These are phyloP conservation scores for Cladophialophora psammophila DNA, from an alignment of 2,329 filamentous ascomycete genomes.

Conservation along the genomic window DNA sequence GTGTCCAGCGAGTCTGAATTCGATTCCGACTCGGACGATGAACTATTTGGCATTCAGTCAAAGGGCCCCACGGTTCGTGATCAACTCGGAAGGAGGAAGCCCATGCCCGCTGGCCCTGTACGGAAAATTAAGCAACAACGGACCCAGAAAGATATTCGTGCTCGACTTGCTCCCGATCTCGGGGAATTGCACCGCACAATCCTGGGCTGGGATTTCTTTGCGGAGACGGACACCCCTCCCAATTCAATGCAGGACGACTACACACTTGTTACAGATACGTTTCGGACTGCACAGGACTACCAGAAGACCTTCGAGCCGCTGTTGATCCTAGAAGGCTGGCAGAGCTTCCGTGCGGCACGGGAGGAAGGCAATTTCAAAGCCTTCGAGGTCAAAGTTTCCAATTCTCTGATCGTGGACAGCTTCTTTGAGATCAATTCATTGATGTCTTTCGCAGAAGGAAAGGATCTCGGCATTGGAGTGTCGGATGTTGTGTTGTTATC, in stretches of 20 bases:
- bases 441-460: constrained; percentile 73
- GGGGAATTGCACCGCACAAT: constrained; percentile 84
- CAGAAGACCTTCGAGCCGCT: constrained; percentile 90
- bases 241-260: constrained; percentile 73
- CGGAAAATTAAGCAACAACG: constrained; percentile 83
- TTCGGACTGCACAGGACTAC: constrained; percentile 78
- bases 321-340: constrained; percentile 92
- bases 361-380: constrained; percentile 79
- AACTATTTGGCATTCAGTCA: constrained; percentile 66
- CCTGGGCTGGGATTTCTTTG: constrained; percentile 94
- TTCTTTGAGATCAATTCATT: constrained; percentile 91
- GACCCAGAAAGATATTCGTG: constrained; percentile 91
- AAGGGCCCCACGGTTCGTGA: constrained; percentile 51
- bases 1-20: constrained; percentile 74
- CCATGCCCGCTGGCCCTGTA: constrained; percentile 68
- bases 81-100: constrained; percentile 54
- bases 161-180: constrained; percentile 88
- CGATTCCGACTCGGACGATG: constrained; percentile 76
- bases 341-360: constrained; percentile 86
- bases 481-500: constrained; percentile 91
- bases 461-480: constrained; percentile 76
- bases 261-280: constrained; percentile 77
- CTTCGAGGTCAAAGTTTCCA: constrained; percentile 87
- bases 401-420: constrained; percentile 86
- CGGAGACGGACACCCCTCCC: constrained; percentile 84